A percentile compares a stretch with the other conserved stretches of the same genome.
Evolutionary conservation across 2,329 filamentous ascomycete genomes (phyloP).

Genomic region (Colletotrichum tanaceti): DNA sequence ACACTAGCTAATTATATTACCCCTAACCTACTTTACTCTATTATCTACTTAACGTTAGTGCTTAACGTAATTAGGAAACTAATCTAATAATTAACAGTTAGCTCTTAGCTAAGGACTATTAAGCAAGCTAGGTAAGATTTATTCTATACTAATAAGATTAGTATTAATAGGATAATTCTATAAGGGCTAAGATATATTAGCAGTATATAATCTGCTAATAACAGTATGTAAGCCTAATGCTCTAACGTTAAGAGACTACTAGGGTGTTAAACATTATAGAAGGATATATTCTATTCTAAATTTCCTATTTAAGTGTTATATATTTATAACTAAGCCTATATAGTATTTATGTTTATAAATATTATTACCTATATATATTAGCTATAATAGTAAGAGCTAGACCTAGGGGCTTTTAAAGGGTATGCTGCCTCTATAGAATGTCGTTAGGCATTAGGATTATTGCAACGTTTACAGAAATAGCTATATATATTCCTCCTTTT

Average conservation of each 20-base stretch:
- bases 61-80: background rate
- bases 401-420: background rate
- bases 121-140: background rate
- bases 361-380: background rate
- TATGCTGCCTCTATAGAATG: background rate
- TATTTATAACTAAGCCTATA: too few relatives aligned
- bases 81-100: background rate
- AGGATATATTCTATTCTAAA: background rate
- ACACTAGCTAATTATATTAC: background rate
- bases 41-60: background rate
- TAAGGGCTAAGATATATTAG: background rate
- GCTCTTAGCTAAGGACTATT: background rate
- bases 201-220: background rate
- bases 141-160: background rate
- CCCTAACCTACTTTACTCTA: background rate
- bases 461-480: too few relatives aligned
- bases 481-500: too few relatives aligned
- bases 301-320: background rate
- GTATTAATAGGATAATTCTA: background rate
- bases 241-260: background rate
- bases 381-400: background rate
- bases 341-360: background rate
- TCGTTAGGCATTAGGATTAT: too few relatives aligned
- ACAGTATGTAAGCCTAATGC: background rate
- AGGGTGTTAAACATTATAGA: background rate